phyloP scores from a whole-genome alignment of 2,329 filamentous ascomycete species.

The Alternaria sp. region DNA sequence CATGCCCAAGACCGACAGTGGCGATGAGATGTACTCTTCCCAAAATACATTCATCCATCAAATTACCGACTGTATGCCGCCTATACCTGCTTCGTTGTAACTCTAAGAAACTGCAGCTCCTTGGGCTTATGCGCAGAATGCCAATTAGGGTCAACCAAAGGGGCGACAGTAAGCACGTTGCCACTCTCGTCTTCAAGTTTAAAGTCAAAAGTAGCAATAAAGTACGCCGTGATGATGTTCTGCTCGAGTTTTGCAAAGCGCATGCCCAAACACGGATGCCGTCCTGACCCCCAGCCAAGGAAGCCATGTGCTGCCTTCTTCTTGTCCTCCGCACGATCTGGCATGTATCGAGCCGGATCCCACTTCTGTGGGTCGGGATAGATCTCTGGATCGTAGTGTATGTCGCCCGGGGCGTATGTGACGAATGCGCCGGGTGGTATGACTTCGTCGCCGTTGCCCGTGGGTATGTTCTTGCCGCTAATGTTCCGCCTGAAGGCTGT shows the following conservation, averaged over 20 bases:
- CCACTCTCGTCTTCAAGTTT: constrained; percentile 53
- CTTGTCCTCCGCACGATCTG: constrained; percentile 58
- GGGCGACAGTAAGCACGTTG: constrained; percentile 33
- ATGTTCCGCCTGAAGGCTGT: constrained; percentile 61
- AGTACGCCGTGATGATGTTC: constrained; percentile 58
- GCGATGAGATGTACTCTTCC: neutral
- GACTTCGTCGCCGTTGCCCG: constrained; percentile 55
- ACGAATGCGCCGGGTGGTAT: constrained; percentile 59
- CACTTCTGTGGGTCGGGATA: constrained; percentile 58
- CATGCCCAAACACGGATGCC: constrained; percentile 54
- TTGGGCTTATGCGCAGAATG: constrained; percentile 52
- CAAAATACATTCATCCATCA: neutral
- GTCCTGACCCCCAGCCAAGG: constrained; percentile 48
- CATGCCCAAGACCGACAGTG: neutral
- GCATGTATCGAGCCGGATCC: constrained; percentile 59
- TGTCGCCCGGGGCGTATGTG: constrained; percentile 55
- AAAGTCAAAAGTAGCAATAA: constrained; percentile 59
- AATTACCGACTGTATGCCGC: no score
- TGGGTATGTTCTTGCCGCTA: constrained; percentile 53
- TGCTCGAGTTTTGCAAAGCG: constrained; percentile 63
- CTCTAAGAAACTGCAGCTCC: constrained; percentile 46
- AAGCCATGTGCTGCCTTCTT: constrained; percentile 42
- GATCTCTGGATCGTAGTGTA: constrained; percentile 56
- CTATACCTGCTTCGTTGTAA: constrained; percentile 42
- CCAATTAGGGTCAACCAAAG: constrained; percentile 46